Base-by-base conservation (phyloP, 2,329 filamentous ascomycete genomes). In the Phaeoacremonium minimum region DNA sequence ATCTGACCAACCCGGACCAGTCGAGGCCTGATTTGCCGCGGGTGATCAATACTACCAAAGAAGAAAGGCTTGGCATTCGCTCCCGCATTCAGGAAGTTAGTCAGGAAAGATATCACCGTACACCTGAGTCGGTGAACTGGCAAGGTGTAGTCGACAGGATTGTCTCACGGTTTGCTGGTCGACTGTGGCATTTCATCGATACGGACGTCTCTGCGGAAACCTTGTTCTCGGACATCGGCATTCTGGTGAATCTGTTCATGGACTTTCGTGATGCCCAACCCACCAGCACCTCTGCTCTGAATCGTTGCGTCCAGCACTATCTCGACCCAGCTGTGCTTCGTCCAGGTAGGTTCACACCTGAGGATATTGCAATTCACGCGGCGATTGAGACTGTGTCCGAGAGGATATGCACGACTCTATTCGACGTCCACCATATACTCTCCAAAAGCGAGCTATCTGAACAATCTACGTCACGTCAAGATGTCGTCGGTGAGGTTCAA, bases 111-210 rank as follows among this genome's bases (percentile, higher is more conserved):
- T 33, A 37, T 6, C 31, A 15, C 2, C 30, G 15, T 9, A 26
- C 9, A n/a, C 56, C 4, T 45, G 56, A 2, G 41, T 44, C 0
- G 53, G 50, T 75, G 16, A 62, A 86, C 48, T 89, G 85, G 85
- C 85, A 88, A 51, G 69, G 61, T 0, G 62, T 84, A 2, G 67
- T 71, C 0, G 85, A 89, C 48, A 71, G 83, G 66, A 64, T 89
- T 4, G 66, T 85, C 5, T 55, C 66, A 4, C 72, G 84, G 3
- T 87, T 83, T 48, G 69, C 71, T 5, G 61, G 71, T 17, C 65
- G 77, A 17, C 57, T 89, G 18, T 45, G 46, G 4, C 48, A 62
- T 4, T 57, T 75, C 44, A 53, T 50, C 0, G 48, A 54, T 14
- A 43, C 31, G 1, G 46, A 52, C 2, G 41, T 55, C 3, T 46